Percentiles rank a stretch among this genome's conserved stretches.
phyloP scores from a whole-genome alignment of 2,329 filamentous ascomycete species.

The Aulographum hederae region DNA sequence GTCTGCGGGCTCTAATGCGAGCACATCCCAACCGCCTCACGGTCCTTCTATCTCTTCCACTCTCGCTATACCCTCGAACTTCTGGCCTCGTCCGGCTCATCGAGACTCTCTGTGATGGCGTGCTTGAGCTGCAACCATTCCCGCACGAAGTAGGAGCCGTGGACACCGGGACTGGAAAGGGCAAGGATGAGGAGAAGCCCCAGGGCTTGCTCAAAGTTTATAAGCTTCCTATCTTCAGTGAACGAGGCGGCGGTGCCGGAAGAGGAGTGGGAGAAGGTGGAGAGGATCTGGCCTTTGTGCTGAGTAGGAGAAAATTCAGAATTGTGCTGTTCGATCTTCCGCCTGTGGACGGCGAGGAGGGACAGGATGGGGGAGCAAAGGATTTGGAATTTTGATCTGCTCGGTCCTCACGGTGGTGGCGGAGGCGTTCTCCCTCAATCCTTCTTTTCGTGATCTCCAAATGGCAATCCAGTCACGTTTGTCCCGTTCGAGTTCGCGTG shows the following conservation, averaged over 20 bases:
- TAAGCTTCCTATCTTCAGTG: conserved; percentile 66
- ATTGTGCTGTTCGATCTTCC: conserved; percentile 83
- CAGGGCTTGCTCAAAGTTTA: conserved; percentile 79
- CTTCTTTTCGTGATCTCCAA: too few relatives aligned
- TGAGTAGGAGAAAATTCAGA: conserved; percentile 67
- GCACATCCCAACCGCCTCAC: conserved; percentile 46
- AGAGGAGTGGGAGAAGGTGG: conserved; percentile 42
- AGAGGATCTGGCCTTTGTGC: conserved; percentile 77
- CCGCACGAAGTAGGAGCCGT: conserved; percentile 32
- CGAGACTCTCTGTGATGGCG: conserved; percentile 68
- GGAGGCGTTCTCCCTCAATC: too few relatives aligned
- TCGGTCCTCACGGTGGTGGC: too few relatives aligned
- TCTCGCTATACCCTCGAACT: conserved; percentile 59
- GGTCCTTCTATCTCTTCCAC: conserved; percentile 57
- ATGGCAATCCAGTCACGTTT: too few relatives aligned
- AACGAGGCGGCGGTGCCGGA: conserved; percentile 65
- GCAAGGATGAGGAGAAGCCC: conserved; percentile 50
- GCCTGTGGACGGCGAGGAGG: conserved; percentile 61
- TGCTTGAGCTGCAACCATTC: conserved; percentile 65
- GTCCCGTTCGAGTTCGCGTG: too few relatives aligned
- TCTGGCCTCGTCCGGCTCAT: conserved; percentile 70
- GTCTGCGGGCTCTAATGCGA: conserved; percentile 56
- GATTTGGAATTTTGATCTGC: conserved; percentile 67
- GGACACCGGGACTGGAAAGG: conserved; percentile 26
- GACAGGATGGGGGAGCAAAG: conserved; percentile 38